Percentiles rank a stretch among this genome's conserved stretches.
These are phyloP conservation scores for Flaveria sonorensis DNA, from an alignment of 129 eudicot species.

Conservation along the genomic window DNA sequence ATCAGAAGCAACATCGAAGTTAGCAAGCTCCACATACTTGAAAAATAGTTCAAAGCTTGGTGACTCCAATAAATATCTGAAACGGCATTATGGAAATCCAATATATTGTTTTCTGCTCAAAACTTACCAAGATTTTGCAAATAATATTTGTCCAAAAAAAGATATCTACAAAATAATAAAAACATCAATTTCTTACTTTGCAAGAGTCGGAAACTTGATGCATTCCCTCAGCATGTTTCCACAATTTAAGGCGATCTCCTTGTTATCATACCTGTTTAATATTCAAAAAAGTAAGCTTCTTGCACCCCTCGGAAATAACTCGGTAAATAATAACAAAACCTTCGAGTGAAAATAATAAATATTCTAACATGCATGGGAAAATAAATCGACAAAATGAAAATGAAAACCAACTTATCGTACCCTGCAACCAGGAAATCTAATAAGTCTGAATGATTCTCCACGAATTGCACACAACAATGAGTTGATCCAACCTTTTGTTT, in stretches of 20 bases:
- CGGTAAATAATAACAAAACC: background rate
- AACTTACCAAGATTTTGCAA: background rate
- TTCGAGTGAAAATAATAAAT: background rate
- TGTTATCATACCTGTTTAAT: constrained; percentile 88
- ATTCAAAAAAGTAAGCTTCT: constrained; percentile 23
- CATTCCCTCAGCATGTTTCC: constrained; percentile 97
- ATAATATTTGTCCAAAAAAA: background rate
- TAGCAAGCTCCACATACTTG: constrained; percentile 89
- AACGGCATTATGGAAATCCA: constrained; percentile 24
- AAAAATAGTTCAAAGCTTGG: constrained; percentile 92
- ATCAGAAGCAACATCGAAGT: constrained; percentile 95
- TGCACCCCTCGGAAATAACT: constrained; percentile 16
- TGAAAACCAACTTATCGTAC: constrained; percentile 43
- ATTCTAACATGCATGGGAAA: constrained; percentile 5
- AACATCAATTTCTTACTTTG: constrained; percentile 69
- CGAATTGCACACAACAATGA: constrained; percentile 68
- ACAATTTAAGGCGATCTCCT: constrained; percentile 87
- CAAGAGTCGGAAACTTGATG: constrained; percentile 84
- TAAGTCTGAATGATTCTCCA: constrained; percentile 87
- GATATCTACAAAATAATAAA: constrained; percentile 18
- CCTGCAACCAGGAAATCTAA: constrained; percentile 89
- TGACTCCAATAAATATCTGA: constrained; percentile 93
- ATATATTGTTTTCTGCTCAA: constrained; percentile 14
- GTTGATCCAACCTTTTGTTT: constrained; percentile 85
- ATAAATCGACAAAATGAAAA: background rate